Evolutionary conservation across 202 grass and related monocot genomes (phyloP), one percentile per base, ranked within the genome.

Genomic region (Carex sylvatica): DNA sequence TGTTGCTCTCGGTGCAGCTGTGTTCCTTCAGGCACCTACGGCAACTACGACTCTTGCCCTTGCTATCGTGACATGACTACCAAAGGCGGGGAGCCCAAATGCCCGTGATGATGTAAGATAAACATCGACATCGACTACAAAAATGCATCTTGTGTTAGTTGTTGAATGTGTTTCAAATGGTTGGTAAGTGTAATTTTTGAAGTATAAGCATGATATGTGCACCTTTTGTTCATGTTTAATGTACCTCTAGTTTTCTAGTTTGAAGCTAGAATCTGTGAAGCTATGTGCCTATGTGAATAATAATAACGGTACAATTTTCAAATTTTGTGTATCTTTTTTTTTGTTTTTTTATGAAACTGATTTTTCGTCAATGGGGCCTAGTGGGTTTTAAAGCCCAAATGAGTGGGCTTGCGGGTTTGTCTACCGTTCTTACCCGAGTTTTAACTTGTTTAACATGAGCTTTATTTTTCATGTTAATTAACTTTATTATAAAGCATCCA

Each of bases 1-100:
- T 88, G 87, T 38, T 88, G 87, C n/a, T 63, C 77, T 30, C 56
- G 87, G 33, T 88, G 87, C 87, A 85, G 65, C 44, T 88, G 87
- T 20, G 87, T 88, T 31, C 83, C 83, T 51, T 6, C 74, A 0
- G 86, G 86, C 24, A 80, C 82, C 19, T 61, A 40, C 4, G 83
- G 87, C 30, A 82, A 88, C 74, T 85, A 88, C 6, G 67, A 88
- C 9, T 51, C 38, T 9, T 85, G 87, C 59, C 69, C 87, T 28
- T 85, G 87, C 23, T 88, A 85, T 40, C 82, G 82, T 4, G 49
- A 55, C 78, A 54, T 88, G 83, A 88, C 68, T 6, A 88, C 87
- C 15, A 78, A 28, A 11, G 77, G 83, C 2, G 47, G 87, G 28
- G n/a, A 59, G 46, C 71, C 31, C 46, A 88, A 88, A 52, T 88